A percentile compares a stretch with the other conserved stretches of the same genome.
phyloP scores from a whole-genome alignment of 2,329 filamentous ascomycete species.

The Clonostachys rhizophaga region DNA sequence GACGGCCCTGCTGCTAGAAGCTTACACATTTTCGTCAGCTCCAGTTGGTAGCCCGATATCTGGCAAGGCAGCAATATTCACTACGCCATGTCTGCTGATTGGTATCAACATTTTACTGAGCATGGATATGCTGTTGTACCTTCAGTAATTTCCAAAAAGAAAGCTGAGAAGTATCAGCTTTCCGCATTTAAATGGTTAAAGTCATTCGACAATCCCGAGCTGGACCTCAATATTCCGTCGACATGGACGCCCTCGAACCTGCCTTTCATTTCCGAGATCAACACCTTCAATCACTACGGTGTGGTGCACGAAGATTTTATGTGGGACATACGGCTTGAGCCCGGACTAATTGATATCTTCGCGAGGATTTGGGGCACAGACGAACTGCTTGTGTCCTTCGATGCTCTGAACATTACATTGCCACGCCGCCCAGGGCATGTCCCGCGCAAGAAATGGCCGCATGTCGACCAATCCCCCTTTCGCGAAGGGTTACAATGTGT shows the following conservation, averaged over 20 bases:
- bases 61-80: neutral
- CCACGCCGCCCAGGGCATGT: constrained; percentile 13
- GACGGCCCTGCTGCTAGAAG: no score
- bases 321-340: constrained; percentile 30
- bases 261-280: constrained; percentile 21
- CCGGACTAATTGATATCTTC: constrained; percentile 29
- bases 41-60: no score
- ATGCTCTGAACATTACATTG: constrained; percentile 34
- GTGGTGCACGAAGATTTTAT: constrained; percentile 31
- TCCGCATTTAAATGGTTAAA: neutral
- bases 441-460: constrained; percentile 12
- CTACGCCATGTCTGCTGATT: neutral
- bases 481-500: constrained; percentile 16
- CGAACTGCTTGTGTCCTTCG: constrained; percentile 38
- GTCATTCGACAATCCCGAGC: neutral
- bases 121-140: neutral
- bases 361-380: constrained; percentile 30
- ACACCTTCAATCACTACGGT: constrained; percentile 19
- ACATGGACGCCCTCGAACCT: constrained; percentile 31
- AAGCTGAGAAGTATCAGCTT: neutral
- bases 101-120: neutral
- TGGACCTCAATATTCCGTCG: constrained; percentile 14
- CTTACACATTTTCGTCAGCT: no score
- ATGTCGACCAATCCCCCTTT: constrained; percentile 19
- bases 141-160: neutral